Conservation (phyloP, 805 yeast genomes). For the Metschnikowia baotianmanensis region DNA sequence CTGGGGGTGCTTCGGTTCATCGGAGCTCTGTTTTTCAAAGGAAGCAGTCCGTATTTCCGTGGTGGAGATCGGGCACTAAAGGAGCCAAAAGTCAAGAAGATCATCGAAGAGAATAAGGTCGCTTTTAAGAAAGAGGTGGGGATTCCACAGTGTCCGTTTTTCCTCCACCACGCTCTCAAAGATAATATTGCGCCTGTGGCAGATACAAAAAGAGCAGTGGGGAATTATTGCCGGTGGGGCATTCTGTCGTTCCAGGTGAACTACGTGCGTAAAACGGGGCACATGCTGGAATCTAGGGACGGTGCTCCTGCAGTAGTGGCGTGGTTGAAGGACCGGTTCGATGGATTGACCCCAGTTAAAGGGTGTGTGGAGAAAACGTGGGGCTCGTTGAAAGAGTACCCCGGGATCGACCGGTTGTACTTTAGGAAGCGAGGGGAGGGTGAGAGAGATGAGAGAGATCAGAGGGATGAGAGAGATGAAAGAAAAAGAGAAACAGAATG, state of each 20-base stretch:
- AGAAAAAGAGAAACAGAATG: too few species aligned
- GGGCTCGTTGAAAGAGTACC: slow-evolving; percentile 1
- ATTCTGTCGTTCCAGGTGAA: slow-evolving; percentile 29
- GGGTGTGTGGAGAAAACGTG: slow-evolving; percentile 9
- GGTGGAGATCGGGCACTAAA: slow-evolving; percentile 6
- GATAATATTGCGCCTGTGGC: slow-evolving; percentile 26
- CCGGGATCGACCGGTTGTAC: too few species aligned
- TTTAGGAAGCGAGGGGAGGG: too few species aligned
- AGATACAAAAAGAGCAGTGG: slow-evolving; percentile 21
- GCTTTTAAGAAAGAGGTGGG: slow-evolving; percentile 7
- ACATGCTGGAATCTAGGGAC: slow-evolving; percentile 22
- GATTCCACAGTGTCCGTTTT: slow-evolving; percentile 26
- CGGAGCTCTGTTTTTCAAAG: slow-evolving; percentile 8
- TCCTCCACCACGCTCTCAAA: slow-evolving; percentile 23
- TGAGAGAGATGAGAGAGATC: too few species aligned
- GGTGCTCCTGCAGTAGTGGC: slow-evolving; percentile 15
- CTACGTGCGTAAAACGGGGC: slow-evolving; percentile 26
- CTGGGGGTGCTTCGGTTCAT: slow-evolving; percentile 6
- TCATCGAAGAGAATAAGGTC: slow-evolving; percentile 8
- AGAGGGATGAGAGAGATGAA: too few species aligned
- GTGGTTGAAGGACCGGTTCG: slow-evolving; percentile 16
- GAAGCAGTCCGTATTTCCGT: slow-evolving; percentile 5
- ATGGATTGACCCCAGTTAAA: slow-evolving; percentile 10
- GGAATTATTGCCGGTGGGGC: slow-evolving; percentile 31
- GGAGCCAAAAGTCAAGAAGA: slow-evolving; percentile 1